These are phyloP conservation scores for Fusarium tjaetaba DNA, from an alignment of 2,329 filamentous ascomycete species.

Conservation along the genomic window DNA sequence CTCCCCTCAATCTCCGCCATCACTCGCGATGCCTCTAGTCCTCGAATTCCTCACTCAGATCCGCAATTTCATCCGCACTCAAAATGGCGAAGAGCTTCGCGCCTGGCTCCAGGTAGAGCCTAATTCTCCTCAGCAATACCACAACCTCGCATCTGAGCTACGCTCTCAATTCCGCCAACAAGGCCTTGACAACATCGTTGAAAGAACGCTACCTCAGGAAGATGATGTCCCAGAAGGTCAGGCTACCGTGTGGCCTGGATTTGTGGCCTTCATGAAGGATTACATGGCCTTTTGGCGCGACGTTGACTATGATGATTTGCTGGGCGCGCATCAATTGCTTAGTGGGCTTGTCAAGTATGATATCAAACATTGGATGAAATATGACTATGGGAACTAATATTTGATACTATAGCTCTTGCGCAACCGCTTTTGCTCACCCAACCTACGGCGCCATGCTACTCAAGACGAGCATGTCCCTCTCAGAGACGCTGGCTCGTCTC, in stretches of 20 bases:
- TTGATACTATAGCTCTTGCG: constrained; percentile 71
- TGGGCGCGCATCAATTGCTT: constrained; percentile 79
- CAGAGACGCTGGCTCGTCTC: constrained; percentile 80
- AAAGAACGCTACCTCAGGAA: constrained; percentile 70
- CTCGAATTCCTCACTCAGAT: constrained; percentile 75
- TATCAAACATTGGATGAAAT: not conserved
- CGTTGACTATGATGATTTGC: constrained; percentile 77
- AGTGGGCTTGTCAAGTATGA: constrained; percentile 78
- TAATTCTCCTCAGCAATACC: constrained; percentile 73
- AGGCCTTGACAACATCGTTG: constrained; percentile 71
- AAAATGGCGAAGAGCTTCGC: constrained; percentile 73
- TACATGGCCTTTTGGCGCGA: constrained; percentile 86
- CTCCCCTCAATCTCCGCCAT: not conserved
- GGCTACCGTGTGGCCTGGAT: constrained; percentile 77
- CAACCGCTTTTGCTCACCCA: constrained; percentile 82
- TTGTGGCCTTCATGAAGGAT: constrained; percentile 81
- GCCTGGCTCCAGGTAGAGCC: constrained; percentile 81
- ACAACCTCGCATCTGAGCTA: constrained; percentile 74
- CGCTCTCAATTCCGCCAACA: constrained; percentile 62
- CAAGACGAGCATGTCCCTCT: constrained; percentile 84
- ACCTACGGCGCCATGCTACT: constrained; percentile 84
- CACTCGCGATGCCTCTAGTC: constrained; percentile 66
- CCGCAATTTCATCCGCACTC: constrained; percentile 62
- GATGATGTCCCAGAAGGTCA: constrained; percentile 71
- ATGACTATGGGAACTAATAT: not conserved